Base-by-base conservation (phyloP, 768 basidiomycete genomes). In the Serendipita sp. region DNA sequence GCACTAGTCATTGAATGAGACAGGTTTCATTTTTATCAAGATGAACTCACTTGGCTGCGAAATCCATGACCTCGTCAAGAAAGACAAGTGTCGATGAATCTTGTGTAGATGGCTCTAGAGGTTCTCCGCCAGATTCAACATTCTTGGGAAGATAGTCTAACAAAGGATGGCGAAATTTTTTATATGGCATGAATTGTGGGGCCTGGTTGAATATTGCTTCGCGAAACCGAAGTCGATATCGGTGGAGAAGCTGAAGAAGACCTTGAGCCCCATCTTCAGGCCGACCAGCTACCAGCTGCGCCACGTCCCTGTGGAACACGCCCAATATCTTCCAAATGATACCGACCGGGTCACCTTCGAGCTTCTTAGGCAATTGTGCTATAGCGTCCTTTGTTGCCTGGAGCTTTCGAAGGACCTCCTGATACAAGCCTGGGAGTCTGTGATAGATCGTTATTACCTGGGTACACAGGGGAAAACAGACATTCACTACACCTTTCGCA, bases 371-470 rank as follows among this genome's bases (percentile, higher is more conserved):
- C 0, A 81, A 72, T 24, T 64, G 24, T 0, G 66, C 58, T 0
- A 79, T 48, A 3, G 68, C 71, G 0, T 70, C 64, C 1, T 78
- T 75, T 0, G 81, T 78, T 4, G 69, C 73, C 0, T 70, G 67
- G 0, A 86, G 77, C 0, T 78, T 72, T 0, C 71, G 73, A 24
- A 79, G 76, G 30, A 87, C 72, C 66, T 88, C 86, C 0, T 80
- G 75, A 62, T 82, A 80, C 10, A 88, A 82, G 65, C 79, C 73
- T 0, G 87, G 86, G 0, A 89, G 76, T 46, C 88, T 89, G 63
- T 24, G 24, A 13, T 24, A 24, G 24, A 24, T 24, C 24, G 24
- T 24, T 24, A 24, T 24, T 24, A 24, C 24, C 24, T 24, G 24
- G 24, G 24, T 24, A 24, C 24, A 24, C 24, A 24, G 24, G 24